These are phyloP conservation scores for Leishmania tarentolae DNA, from an alignment of 208 protist genomes.

Conservation along the genomic window DNA sequence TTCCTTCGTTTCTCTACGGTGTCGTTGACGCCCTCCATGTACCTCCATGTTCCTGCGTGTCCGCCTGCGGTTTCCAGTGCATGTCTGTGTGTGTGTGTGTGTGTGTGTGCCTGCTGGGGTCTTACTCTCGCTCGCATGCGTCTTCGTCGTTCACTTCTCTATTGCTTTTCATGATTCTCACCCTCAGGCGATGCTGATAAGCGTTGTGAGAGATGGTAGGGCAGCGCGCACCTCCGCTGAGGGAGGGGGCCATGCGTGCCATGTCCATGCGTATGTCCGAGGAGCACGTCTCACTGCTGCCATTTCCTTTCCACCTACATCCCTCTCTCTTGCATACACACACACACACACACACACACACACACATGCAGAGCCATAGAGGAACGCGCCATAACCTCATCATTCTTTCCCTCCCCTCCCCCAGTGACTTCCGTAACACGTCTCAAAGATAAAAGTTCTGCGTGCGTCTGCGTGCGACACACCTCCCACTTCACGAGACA, in stretches of 20 bases:
- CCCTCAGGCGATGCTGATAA: background rate
- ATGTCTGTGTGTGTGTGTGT: background rate
- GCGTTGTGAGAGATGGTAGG: background rate
- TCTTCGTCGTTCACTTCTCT: background rate
- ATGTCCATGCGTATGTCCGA: background rate
- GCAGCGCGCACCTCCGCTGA: background rate
- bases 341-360: background rate
- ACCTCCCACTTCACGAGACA: background rate
- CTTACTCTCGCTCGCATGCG: background rate
- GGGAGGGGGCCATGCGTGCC: background rate
- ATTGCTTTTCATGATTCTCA: background rate
- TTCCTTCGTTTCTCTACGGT: background rate
- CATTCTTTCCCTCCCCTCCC: conserved; percentile 1
- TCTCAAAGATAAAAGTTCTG: background rate
- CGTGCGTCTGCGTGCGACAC: background rate
- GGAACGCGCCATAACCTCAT: conserved; percentile 1
- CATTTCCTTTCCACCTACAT: no score
- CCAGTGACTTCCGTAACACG: background rate
- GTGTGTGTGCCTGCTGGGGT: background rate
- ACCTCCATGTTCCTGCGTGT: background rate
- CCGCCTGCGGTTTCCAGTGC: background rate
- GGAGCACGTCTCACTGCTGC: background rate
- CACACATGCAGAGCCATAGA: conserved; percentile 3
- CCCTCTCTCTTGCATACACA: background rate
- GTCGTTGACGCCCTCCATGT: background rate